A percentile compares a stretch with the other conserved stretches of the same genome.
Conservation (phyloP, 164 flowering plant genomes). For the Protea cynaroides region DNA sequence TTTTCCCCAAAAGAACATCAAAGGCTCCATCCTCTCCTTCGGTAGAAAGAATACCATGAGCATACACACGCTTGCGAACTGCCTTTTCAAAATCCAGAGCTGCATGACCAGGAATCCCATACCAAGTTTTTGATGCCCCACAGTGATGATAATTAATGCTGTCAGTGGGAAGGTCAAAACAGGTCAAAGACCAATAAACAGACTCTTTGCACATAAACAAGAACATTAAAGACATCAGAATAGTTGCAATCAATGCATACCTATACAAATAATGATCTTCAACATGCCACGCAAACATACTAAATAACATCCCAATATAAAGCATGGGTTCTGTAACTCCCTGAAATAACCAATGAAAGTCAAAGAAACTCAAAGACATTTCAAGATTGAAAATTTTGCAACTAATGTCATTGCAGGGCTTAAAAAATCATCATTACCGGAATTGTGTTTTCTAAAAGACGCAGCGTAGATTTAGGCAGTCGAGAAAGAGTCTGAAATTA, state of each 20-base stretch:
- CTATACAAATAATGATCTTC: conserved; percentile 98
- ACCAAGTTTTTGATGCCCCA: conserved; percentile 99
- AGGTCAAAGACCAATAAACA: not conserved
- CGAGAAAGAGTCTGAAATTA: conserved; percentile 73
- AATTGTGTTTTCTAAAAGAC: conserved; percentile 65
- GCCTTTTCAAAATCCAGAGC: conserved; percentile 85
- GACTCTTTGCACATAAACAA: not conserved
- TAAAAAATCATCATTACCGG: conserved; percentile 47
- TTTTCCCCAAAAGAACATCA: conserved; percentile 89
- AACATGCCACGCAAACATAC: conserved; percentile 99
- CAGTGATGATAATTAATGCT: conserved; percentile 96
- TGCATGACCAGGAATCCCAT: conserved; percentile 91
- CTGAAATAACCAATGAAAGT: conserved; percentile 36
- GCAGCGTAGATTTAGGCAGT: conserved; percentile 67
- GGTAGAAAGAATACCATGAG: conserved; percentile 55
- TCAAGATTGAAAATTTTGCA: not conserved
- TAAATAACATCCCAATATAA: conserved; percentile 97
- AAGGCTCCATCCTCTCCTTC: conserved; percentile 91
- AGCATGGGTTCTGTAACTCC: conserved; percentile 99
- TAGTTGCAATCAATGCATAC: conserved; percentile 24
- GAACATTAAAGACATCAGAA: not conserved
- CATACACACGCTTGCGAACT: conserved; percentile 76
- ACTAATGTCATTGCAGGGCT: not conserved
- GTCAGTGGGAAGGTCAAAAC: conserved; percentile 16
- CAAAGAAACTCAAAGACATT: not conserved